Percentiles rank a stretch among this genome's conserved stretches.
Conservation (phyloP, 2,329 filamentous ascomycete species). For the Rhynchosporium graminicola region DNA sequence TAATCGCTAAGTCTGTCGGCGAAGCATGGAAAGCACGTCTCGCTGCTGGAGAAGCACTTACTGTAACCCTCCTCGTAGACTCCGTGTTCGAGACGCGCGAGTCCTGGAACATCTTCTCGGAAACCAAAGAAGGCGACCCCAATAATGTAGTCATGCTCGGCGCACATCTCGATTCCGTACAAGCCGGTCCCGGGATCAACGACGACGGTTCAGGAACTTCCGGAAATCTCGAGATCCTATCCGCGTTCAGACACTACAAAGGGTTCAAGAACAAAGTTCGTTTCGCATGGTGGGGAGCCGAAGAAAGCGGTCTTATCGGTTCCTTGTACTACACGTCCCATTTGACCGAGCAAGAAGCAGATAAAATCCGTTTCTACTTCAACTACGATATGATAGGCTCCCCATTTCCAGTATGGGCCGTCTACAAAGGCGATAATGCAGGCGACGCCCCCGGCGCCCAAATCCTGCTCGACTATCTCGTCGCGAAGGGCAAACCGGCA, state of each 20-base stretch:
- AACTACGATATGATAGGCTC: constrained; percentile 64
- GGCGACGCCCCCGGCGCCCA: constrained; percentile 30
- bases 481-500: constrained; percentile 54
- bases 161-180: constrained; percentile 62
- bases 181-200: constrained; percentile 64
- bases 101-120: constrained; percentile 43
- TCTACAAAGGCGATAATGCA: constrained; percentile 56
- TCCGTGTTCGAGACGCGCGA: constrained; percentile 15
- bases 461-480: constrained; percentile 42
- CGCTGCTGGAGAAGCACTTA: constrained; percentile 7
- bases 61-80: constrained; percentile 12
- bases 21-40: constrained; percentile 13
- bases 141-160: constrained; percentile 60
- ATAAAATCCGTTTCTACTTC: constrained; percentile 59
- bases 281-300: constrained; percentile 64
- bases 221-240: constrained; percentile 58
- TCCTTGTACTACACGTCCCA: constrained; percentile 56
- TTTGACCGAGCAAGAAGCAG: constrained; percentile 50
- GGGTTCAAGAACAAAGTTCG: constrained; percentile 59
- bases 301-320: constrained; percentile 64
- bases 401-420: constrained; percentile 53
- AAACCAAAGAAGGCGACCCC: constrained; percentile 58
- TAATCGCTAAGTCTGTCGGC: neutral
- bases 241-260: constrained; percentile 45
- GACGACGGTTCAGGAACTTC: constrained; percentile 65